Evolutionary conservation across 169 alveolate genomes (phyloP).

Genomic region (Babesia caballi): DNA sequence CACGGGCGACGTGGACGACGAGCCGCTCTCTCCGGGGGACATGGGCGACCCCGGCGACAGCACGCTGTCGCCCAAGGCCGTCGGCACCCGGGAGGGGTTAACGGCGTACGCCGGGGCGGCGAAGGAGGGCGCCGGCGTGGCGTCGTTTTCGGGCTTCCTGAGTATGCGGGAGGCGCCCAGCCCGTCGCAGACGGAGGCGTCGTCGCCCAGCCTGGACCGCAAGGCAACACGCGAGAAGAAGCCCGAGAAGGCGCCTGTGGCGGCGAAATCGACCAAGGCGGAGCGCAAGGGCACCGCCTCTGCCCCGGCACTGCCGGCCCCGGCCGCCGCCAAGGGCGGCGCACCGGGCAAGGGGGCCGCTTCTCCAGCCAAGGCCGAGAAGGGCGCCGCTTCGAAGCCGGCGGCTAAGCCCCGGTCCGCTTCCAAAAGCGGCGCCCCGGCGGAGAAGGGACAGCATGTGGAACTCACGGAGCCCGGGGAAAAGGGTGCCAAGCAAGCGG

Average conservation of each 20-base stretch:
- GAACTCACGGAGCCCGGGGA: not conserved
- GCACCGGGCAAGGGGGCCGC: not conserved
- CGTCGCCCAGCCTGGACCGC: too few relatives aligned
- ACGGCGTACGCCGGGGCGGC: too few relatives aligned
- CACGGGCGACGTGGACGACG: not conserved
- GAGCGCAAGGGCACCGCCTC: not conserved
- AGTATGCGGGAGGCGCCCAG: not conserved
- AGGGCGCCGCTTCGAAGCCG: not conserved
- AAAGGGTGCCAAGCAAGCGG: not conserved
- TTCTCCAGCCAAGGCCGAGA: not conserved
- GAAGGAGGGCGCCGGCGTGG: not conserved
- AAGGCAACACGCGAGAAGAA: too few relatives aligned
- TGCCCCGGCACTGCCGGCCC: not conserved
- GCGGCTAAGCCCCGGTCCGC: not conserved
- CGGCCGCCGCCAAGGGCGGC: not conserved
- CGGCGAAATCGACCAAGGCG: not conserved
- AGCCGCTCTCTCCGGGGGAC: not conserved
- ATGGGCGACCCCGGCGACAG: not conserved
- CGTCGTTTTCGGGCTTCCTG: conserved; percentile 23
- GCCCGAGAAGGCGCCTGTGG: not conserved
- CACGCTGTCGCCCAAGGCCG: not conserved
- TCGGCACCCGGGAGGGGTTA: too few relatives aligned
- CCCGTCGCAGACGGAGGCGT: not conserved
- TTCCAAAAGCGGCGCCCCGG: too few relatives aligned
- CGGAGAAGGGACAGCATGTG: not conserved